Conservation (phyloP, 805 yeast species). For the Saccharomycopsis guyanensis region DNA sequence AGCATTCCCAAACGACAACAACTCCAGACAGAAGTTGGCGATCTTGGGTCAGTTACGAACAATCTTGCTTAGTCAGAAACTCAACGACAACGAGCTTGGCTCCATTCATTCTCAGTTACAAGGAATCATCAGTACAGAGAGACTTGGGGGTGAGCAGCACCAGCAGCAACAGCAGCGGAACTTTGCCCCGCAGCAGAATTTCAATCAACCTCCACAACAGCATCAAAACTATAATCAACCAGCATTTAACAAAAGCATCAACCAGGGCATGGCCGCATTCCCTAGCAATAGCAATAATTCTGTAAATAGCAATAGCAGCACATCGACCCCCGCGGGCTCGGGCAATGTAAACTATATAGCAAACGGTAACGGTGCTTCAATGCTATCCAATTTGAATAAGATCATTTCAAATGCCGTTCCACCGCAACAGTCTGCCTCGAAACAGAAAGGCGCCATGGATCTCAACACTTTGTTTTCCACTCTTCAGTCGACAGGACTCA, state of each 20-base stretch:
- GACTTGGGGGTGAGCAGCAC: no score
- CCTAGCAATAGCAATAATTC: not conserved
- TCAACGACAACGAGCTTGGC: constrained; percentile 31
- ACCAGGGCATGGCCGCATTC: not conserved
- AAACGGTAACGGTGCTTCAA: not conserved
- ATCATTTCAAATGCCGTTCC: not conserved
- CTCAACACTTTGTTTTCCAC: constrained; percentile 31
- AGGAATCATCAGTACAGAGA: constrained; percentile 32
- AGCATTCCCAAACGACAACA: constrained; percentile 27
- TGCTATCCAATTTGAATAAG: not conserved
- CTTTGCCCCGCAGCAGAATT: no score
- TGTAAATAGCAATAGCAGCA: not conserved
- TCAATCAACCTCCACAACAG: not conserved
- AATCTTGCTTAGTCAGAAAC: constrained; percentile 26
- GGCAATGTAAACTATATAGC: not conserved
- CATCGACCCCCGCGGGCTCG: not conserved
- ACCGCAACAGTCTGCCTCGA: not conserved
- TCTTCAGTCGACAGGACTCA: constrained; percentile 33
- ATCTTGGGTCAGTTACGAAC: constrained; percentile 14
- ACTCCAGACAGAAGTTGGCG: constrained; percentile 17
- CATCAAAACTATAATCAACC: not conserved
- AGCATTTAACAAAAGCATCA: not conserved
- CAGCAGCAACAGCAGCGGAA: not conserved
- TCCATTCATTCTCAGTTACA: constrained; percentile 34
- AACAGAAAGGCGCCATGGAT: constrained; percentile 7